Evolutionary conservation across 2,329 filamentous ascomycete species (phyloP), one percentile per base, ranked within the genome.

Genomic region (Tolypocladium ophioglossoides): DNA sequence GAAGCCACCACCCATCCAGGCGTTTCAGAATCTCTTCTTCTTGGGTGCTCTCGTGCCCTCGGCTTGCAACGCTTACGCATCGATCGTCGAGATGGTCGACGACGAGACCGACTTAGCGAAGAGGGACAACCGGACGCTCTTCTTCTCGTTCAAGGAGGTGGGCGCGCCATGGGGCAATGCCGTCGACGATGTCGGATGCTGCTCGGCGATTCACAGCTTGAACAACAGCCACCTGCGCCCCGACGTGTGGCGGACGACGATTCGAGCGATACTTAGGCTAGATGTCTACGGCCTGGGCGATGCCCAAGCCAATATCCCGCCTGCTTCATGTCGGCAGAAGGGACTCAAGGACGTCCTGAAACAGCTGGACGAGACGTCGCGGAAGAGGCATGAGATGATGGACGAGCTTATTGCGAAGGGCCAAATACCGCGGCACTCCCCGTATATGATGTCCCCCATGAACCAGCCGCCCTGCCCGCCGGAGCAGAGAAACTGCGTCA

Each of bases 1-100:
- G 30, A 58, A 66, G 34, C 64, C 68, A 1, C 68, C 72, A 1
- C 70, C 74, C 24, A 73, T 82, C 51, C 74, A 78, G 52, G 60
- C 72, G 34, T 78, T 81, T 57, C 82, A 84, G 63, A 83, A 75
- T 61, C 71, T 78, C 51, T 83, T 84, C 79, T 71, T 82, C 52
- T 69, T 85, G 4, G 78, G 75, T 8, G 76, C 80, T 2, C 72
- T 85, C 34, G 68, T 85, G 4, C 80, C 80, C 2, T 78, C 78
- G 10, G 74, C 80, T 47, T 79, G 77, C 52, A 77, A 82, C 62
- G 77, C 78, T 9, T 85, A 85, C 69, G 73, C 72, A 53, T 69
- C 66, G 32, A 78, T 85, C 49, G 69, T 85, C 14, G 66, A 68
- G 50, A 73, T 80, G 68, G 71, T 84, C 9, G 80, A 85, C 57